Conservation (phyloP, 108 stramenopile species). For the Aurantiochytrium sp. region DNA sequence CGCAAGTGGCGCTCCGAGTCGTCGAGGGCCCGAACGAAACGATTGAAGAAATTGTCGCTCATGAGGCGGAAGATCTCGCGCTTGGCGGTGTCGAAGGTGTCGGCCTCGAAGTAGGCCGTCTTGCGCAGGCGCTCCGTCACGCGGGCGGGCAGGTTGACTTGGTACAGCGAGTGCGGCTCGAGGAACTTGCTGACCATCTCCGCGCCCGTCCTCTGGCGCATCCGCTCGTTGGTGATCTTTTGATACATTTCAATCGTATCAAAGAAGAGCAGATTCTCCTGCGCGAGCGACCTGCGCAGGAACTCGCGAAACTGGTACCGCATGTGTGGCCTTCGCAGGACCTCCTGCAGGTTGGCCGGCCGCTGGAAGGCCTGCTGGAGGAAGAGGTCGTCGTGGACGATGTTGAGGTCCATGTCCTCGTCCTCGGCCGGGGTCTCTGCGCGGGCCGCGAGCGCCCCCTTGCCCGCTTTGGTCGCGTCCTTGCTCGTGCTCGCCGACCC, state of each 20-base stretch:
- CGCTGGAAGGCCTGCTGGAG: background rate
- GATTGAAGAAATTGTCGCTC: background rate
- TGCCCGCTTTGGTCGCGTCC: no score
- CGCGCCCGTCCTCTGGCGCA: background rate
- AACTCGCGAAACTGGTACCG: background rate
- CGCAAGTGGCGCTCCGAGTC: background rate
- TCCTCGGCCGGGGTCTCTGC: no score
- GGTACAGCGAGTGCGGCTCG: background rate
- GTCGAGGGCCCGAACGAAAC: background rate
- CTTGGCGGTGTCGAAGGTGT: background rate
- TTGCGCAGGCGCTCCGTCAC: background rate
- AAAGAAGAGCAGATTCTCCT: conserved; percentile 1
- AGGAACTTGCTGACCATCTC: background rate
- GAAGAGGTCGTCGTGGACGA: background rate
- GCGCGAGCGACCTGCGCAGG: background rate
- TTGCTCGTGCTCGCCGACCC: no score
- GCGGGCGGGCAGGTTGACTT: background rate
- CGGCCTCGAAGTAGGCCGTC: background rate
- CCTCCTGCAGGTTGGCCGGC: background rate
- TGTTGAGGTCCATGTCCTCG: background rate
- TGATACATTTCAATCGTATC: conserved; percentile 8
- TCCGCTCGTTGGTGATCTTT: background rate
- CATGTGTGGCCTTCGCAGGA: conserved; percentile 16
- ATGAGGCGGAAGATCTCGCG: conserved; percentile 9
- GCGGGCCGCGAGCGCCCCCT: no score